phyloP scores from a whole-genome alignment of 2,329 filamentous ascomycete genomes.

The Penicillium sp. region DNA sequence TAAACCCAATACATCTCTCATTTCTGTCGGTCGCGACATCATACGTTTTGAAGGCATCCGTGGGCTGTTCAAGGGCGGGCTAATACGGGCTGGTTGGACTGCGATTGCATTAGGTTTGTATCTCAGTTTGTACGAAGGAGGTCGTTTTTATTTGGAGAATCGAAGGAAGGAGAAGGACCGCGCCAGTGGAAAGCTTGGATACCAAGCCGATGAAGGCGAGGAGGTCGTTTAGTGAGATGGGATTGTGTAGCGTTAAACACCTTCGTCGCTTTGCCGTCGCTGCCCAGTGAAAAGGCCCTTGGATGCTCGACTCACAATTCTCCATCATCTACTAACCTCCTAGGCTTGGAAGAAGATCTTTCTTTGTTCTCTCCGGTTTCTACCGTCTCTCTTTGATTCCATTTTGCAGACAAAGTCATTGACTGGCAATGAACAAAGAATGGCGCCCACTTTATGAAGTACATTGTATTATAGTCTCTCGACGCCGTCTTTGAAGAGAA shows the following conservation, averaged over 20 bases:
- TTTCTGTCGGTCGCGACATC: conserved; percentile 64
- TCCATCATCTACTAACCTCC: not conserved
- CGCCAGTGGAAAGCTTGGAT: not conserved
- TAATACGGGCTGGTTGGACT: conserved; percentile 74
- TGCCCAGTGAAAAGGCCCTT: not conserved
- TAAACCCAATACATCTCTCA: conserved; percentile 44
- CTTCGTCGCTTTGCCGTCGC: not conserved
- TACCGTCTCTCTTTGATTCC: not conserved
- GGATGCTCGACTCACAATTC: not conserved
- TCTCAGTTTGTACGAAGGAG: conserved; percentile 80
- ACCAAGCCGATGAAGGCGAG: not conserved
- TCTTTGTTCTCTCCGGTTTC: not conserved
- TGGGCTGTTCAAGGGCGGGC: conserved; percentile 71
- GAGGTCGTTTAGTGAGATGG: not conserved
- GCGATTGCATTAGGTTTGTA: conserved; percentile 80
- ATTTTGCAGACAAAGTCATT: not conserved
- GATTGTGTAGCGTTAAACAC: no score
- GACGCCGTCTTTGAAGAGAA: not conserved
- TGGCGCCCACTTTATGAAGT: not conserved
- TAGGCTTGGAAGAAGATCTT: not conserved
- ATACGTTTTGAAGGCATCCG: conserved; percentile 64
- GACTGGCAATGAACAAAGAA: not conserved
- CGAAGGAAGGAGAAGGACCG: conserved; percentile 24
- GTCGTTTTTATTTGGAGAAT: conserved; percentile 59
- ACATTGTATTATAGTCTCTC: not conserved